Evolutionary conservation across 176 grass and related monocot species (phyloP), one percentile per base, ranked within the genome.

Genomic region (Avena eriantha): DNA sequence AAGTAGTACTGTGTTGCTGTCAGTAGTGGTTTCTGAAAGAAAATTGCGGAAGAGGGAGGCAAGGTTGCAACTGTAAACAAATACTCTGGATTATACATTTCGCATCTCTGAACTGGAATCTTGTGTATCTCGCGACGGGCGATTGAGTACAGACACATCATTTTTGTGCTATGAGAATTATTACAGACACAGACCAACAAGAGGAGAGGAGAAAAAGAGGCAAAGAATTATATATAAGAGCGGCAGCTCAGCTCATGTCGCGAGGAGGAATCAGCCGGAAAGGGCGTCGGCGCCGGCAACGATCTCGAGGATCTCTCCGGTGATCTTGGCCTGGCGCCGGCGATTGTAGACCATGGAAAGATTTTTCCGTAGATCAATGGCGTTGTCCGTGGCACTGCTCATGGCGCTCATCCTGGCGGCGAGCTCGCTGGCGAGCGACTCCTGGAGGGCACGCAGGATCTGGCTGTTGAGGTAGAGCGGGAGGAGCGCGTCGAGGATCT

Each of bases 401-500:
- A 97, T 94, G 80, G 95, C 92, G 67, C 86, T 94, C 95, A 97
- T 97, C 83, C 95, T 84, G 24, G 95, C 88, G 17, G 95, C 92
- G 73, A 97, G 92, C 73, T 97, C 88, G 31, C 92, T 97, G 56
- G 92, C 95, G 86, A 97, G 91, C 12, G 95, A 97, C 81, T 97
- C 95, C 88, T 94, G 95, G 71, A 92, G 87, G 7, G 95, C 90
- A 17, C 95, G 86, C 23, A 97, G 92, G 61, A 97, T 94, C 88
- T 97, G 90, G 83, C 90, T 92, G 90, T 97, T 97, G 86, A 94
- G 95, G 88, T 97, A 97, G 49, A 97, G 90, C 57, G 95, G 95
- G 36, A 97, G 92, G 29, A 97, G 90, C 0, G 95, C 95, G 82
- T 97, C 95, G 41, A 97, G 85, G 86, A 97, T 94, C 83, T 97